Base-by-base conservation (phyloP, 2,329 filamentous ascomycete species). In the Cladorrhinum sp. region DNA sequence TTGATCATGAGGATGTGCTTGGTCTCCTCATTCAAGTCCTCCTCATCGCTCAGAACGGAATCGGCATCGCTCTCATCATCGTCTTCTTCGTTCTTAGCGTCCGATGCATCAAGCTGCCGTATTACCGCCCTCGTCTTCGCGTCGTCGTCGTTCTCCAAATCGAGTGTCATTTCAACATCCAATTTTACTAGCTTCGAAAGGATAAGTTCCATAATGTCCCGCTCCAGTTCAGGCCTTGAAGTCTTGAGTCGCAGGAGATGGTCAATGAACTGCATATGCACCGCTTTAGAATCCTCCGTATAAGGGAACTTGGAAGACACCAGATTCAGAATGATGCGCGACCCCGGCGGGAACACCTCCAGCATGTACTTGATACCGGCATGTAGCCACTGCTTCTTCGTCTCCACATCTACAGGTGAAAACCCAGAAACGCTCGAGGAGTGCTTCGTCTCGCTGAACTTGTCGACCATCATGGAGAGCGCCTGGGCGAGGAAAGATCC, bases 151-250 rank as follows among this genome's bases (percentile, higher is more conserved):
- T 98, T 93, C 64, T 98, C 92, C 69, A 98, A 79, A 69, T 98
- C 93, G 54, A 93, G 85, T 75, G 97, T 93, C 74, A 98, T 95
- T 72, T 97, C 91, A 1, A 96, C 92, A 72, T 99, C 95, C 61
- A 98, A 91, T 75, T 95, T 95, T 69, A 98, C 91, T 7, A 98
- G 81, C 64, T 91, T 88, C 67, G 93, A 90, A 48, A 92, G 89
- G 52, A 98, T 89, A 12, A 96, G 78, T 59, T 92, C 87, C 64
- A 96, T 82, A 23, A 98, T 86, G 63, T 96, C 90, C 7, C 89
- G 85, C 63, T 88, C 88, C 36, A 97, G 77, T 61, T 90, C 87
- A 0, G 91, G 88, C 1, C 89, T 85, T 71, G 96, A 96, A 53
- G 86, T 81, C 57, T 89, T 87, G 32, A 98, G 79, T 61, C 82